These are phyloP conservation scores for Cladophialophora bantiana DNA, from an alignment of 2,329 filamentous ascomycete genomes.

Conservation along the genomic window DNA sequence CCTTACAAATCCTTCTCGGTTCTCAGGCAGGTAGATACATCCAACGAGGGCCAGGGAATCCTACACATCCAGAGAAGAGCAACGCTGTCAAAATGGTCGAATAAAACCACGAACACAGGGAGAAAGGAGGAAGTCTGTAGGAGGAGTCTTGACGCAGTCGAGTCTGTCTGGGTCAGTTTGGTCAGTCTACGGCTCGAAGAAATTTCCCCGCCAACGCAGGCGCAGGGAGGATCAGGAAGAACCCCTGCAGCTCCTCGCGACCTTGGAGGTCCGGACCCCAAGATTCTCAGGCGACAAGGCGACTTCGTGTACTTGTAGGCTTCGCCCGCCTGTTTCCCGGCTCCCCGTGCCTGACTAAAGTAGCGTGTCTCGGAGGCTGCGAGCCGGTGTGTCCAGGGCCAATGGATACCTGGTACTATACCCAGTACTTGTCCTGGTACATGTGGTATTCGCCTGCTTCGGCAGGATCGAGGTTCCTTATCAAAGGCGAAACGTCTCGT, in stretches of 20 bases:
- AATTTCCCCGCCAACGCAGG: constrained; percentile 25
- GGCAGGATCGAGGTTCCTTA: background rate
- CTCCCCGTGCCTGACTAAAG: constrained; percentile 33
- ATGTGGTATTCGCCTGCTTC: constrained; percentile 16
- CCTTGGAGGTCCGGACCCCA: constrained; percentile 2
- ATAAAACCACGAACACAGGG: background rate
- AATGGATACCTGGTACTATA: constrained; percentile 20
- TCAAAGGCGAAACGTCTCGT: background rate
- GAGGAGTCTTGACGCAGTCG: constrained; percentile 9
- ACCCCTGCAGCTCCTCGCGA: constrained; percentile 14
- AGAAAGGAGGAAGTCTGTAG: background rate
- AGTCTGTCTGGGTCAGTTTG: constrained; percentile 7
- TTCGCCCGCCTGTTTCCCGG: constrained; percentile 12
- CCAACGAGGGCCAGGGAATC: background rate
- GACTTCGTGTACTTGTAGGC: constrained; percentile 9
- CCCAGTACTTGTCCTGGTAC: no score
- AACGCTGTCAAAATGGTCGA: constrained; percentile 18
- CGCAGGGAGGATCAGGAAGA: constrained; percentile 12
- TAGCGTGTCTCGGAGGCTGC: constrained; percentile 27
- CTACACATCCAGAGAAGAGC: constrained; percentile 4
- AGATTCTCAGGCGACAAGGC: constrained; percentile 12
- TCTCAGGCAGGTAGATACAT: background rate
- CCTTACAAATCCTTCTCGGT: background rate
- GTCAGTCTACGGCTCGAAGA: no score
- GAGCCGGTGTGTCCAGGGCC: background rate